Evolutionary conservation across 495 filamentous ascomycete genomes (phyloP).

Genomic region (Clohesyomyces aquaticus): DNA sequence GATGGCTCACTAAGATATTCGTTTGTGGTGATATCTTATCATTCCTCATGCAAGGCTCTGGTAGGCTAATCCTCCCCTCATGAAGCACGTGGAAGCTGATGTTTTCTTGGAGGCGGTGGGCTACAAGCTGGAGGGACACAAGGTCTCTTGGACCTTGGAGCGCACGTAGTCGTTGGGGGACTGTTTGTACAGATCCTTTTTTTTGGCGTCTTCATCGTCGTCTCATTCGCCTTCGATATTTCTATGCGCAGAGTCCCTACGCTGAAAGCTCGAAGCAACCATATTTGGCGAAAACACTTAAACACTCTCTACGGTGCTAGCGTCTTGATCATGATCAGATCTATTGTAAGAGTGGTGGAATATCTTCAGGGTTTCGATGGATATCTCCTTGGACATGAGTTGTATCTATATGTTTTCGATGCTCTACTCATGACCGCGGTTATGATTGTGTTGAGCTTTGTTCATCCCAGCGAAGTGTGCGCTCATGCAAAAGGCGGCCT

Average conservation of each 20-base stretch:
- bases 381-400: neutral
- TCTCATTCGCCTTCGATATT: constrained; percentile 26
- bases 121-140: no score
- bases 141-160: no score
- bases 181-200: constrained; percentile 51
- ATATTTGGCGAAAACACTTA: neutral
- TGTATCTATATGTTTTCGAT: neutral
- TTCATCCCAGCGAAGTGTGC: no score
- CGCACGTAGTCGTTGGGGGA: constrained; percentile 49
- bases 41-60: constrained; percentile 50
- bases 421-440: constrained; percentile 3
- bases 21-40: constrained; percentile 52
- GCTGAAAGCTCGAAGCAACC: neutral
- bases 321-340: neutral
- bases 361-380: neutral
- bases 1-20: constrained; percentile 51
- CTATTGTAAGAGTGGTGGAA: neutral
- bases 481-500: no score
- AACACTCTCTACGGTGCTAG: neutral
- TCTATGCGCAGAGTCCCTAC: neutral
- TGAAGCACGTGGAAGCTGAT: no score
- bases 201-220: constrained; percentile 51
- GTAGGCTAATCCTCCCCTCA: constrained; percentile 1
- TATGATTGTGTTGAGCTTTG: no score
- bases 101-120: no score